Evolutionary conservation across 768 basidiomycete species (phyloP).

Genomic region (Neoboletus magnificus): DNA sequence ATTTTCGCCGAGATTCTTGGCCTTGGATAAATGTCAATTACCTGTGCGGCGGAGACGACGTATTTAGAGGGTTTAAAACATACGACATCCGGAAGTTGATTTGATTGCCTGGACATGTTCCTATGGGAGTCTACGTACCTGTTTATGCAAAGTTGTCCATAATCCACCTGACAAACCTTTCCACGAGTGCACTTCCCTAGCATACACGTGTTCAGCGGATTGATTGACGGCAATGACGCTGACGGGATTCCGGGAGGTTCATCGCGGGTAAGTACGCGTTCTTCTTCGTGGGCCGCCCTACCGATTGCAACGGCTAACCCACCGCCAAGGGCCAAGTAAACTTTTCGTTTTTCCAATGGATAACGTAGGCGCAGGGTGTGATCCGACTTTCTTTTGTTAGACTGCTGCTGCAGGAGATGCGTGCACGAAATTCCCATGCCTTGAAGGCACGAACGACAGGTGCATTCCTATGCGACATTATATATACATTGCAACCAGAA

Average conservation of each 20-base stretch:
- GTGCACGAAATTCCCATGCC: not conserved
- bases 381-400: not conserved
- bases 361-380: not conserved
- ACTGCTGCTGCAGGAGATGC: not conserved
- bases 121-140: not conserved
- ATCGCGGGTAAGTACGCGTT: not conserved
- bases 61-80: slow-evolving; percentile 16
- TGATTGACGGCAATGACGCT: not conserved
- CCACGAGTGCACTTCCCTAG: slow-evolving; percentile 11
- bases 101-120: not conserved
- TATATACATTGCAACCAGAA: too few relatives aligned
- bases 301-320: not conserved
- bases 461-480: too few relatives aligned
- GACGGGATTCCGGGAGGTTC: not conserved
- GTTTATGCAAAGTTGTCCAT: not conserved
- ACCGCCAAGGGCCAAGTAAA: not conserved
- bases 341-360: slow-evolving; percentile 13
- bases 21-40: not conserved
- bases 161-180: not conserved
- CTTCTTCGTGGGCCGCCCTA: not conserved
- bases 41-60: slow-evolving; percentile 11
- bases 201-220: not conserved
- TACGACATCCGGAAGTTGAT: not conserved
- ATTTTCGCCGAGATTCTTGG: not conserved
- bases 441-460: too few relatives aligned